Evolutionary conservation across 2,329 filamentous ascomycete genomes (phyloP).

Genomic region (Graphium sp.): DNA sequence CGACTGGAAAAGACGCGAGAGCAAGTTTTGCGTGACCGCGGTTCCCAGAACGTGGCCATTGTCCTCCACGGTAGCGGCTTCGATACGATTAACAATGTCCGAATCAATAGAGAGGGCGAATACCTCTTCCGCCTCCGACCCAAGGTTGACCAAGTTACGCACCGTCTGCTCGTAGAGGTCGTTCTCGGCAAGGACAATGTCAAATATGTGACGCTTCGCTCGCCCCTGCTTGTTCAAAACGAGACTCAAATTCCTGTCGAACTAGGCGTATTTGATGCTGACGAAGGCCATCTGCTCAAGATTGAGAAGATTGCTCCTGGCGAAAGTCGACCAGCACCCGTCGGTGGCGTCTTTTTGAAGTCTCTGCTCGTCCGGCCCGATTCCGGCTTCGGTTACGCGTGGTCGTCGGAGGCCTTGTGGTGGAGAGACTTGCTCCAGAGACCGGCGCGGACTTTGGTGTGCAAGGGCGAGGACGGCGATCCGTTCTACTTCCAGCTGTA

Average conservation of each 20-base stretch:
- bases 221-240: conserved; percentile 83
- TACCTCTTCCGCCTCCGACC: conserved; percentile 78
- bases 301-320: conserved; percentile 96
- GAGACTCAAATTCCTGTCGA: conserved; percentile 94
- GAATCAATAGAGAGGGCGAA: conserved; percentile 88
- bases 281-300: conserved; percentile 81
- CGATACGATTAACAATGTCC: conserved; percentile 73
- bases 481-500: conserved; percentile 97
- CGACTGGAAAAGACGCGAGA: conserved; percentile 94
- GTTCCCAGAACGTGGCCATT: conserved; percentile 62
- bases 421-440: conserved; percentile 83
- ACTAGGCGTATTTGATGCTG: conserved; percentile 73
- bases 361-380: conserved; percentile 78
- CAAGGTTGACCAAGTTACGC: conserved; percentile 67
- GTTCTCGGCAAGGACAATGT: conserved; percentile 86
- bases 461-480: conserved; percentile 70
- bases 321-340: conserved; percentile 74
- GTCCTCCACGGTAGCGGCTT: conserved; percentile 88
- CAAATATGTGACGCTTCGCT: conserved; percentile 93
- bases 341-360: conserved; percentile 83
- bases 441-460: conserved; percentile 75
- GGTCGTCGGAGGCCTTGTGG: conserved; percentile 79
- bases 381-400: conserved; percentile 89
- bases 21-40: conserved; percentile 70
- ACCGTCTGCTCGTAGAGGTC: conserved; percentile 84